phyloP scores from a whole-genome alignment of 1,284 basidiomycete genomes.

The Testicularia cyperi region DNA sequence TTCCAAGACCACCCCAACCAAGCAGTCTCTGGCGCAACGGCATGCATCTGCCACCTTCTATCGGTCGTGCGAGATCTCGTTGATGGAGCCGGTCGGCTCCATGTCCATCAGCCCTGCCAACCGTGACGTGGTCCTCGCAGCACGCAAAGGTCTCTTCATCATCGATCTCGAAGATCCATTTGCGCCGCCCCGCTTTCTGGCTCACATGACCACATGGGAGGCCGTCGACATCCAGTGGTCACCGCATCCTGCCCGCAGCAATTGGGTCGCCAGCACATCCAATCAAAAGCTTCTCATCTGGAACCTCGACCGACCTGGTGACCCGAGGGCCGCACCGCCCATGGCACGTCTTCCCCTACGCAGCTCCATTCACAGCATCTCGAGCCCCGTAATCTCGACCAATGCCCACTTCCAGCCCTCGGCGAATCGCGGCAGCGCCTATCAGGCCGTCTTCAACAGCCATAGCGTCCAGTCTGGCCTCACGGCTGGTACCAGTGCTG shows the following conservation, averaged over 20 bases:
- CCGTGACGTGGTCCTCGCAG: conserved; percentile 58
- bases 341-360: conserved; percentile 14
- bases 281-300: conserved; percentile 94
- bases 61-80: conserved; percentile 34
- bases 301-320: conserved; percentile 70
- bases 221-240: conserved; percentile 95
- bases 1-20: conserved; percentile 14
- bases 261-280: conserved; percentile 92
- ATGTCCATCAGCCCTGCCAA: conserved; percentile 59
- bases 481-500: conserved; percentile 29
- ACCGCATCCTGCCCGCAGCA: conserved; percentile 77
- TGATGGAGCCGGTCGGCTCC: conserved; percentile 56
- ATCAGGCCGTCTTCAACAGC: conserved; percentile 31
- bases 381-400: conserved; percentile 22
- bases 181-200: conserved; percentile 84
- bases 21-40: conserved; percentile 17
- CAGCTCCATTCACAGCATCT: conserved; percentile 19
- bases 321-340: conserved; percentile 20
- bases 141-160: conserved; percentile 88
- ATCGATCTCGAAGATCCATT: conserved; percentile 87
- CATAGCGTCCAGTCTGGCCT: conserved; percentile 24
- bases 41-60: conserved; percentile 38
- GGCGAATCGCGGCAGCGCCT: conserved; percentile 21
- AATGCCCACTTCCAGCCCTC: conserved; percentile 25
- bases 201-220: conserved; percentile 94